These are phyloP conservation scores for Suillus fuscotomentosus DNA, from an alignment of 768 basidiomycete species.

Conservation along the genomic window DNA sequence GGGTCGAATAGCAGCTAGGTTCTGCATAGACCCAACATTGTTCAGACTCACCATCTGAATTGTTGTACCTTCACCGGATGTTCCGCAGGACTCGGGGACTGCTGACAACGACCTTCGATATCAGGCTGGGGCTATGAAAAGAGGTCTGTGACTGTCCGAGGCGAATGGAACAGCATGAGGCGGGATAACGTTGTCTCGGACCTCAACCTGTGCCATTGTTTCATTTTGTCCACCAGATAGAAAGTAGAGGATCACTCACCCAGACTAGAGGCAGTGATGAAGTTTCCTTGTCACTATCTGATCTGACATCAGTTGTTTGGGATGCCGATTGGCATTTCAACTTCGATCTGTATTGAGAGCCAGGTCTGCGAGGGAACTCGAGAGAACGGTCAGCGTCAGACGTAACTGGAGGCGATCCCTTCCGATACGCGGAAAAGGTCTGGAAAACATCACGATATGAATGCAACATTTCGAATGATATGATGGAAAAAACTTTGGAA, in stretches of 20 bases:
- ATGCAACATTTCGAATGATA: background rate
- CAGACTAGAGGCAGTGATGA: too few species aligned
- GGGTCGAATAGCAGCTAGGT: too few species aligned
- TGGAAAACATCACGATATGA: background rate
- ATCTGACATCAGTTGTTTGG: too few species aligned
- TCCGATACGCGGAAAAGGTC: background rate
- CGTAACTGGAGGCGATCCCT: background rate
- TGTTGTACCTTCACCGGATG: too few species aligned
- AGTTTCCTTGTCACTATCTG: too few species aligned
- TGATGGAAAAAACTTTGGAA: too few species aligned
- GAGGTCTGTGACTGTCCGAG: conserved; percentile 23
- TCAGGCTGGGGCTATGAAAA: conserved; percentile 19
- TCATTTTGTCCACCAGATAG: too few species aligned
- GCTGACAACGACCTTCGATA: too few species aligned
- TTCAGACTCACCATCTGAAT: too few species aligned
- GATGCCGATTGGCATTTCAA: too few species aligned
- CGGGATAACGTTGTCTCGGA: conserved; percentile 26
- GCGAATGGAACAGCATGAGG: conserved; percentile 27
- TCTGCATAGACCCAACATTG: too few species aligned
- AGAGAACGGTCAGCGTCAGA: background rate
- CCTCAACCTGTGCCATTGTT: conserved; percentile 19
- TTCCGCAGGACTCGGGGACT: background rate
- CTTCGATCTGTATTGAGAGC: background rate
- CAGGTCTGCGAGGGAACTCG: background rate
- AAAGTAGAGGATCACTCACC: too few species aligned